Evolutionary conservation across 2,329 filamentous ascomycete species (phyloP).

Genomic region (Alternaria sp.): DNA sequence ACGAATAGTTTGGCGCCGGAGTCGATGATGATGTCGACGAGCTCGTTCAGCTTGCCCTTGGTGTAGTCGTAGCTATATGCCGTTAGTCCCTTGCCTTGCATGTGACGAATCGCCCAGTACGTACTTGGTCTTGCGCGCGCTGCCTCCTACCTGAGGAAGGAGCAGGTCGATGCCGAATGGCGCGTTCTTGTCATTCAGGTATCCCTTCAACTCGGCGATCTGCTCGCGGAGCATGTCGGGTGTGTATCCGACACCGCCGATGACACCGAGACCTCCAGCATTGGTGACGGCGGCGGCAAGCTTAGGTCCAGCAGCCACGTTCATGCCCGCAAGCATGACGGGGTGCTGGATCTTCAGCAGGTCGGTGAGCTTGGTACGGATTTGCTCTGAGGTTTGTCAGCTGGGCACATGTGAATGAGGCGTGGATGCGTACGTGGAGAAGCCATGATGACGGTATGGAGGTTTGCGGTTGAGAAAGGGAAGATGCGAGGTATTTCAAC

Average conservation of each 20-base stretch:
- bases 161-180: slow-evolving; percentile 95
- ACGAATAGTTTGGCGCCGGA: slow-evolving; percentile 92
- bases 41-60: slow-evolving; percentile 93
- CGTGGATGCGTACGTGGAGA: slow-evolving; percentile 71
- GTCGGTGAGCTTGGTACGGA: slow-evolving; percentile 92
- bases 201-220: slow-evolving; percentile 90
- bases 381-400: slow-evolving; percentile 67
- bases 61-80: slow-evolving; percentile 92
- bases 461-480: neutral
- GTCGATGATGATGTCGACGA: slow-evolving; percentile 91
- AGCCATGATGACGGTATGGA: slow-evolving; percentile 63
- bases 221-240: slow-evolving; percentile 97
- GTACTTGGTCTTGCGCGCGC: slow-evolving; percentile 91
- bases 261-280: slow-evolving; percentile 93
- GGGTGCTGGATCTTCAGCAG: slow-evolving; percentile 98
- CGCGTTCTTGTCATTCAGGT: slow-evolving; percentile 85
- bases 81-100: slow-evolving; percentile 5
- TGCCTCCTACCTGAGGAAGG: slow-evolving; percentile 92
- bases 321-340: slow-evolving; percentile 96
- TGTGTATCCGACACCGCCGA: slow-evolving; percentile 94
- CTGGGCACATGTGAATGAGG: slow-evolving; percentile 23
- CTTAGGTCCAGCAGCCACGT: slow-evolving; percentile 95
- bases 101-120: slow-evolving; percentile 8
- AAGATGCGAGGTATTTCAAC: neutral
- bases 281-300: slow-evolving; percentile 97